phyloP scores from a whole-genome alignment of 2,329 filamentous ascomycete species.

The Parascedosporium putredinis region DNA sequence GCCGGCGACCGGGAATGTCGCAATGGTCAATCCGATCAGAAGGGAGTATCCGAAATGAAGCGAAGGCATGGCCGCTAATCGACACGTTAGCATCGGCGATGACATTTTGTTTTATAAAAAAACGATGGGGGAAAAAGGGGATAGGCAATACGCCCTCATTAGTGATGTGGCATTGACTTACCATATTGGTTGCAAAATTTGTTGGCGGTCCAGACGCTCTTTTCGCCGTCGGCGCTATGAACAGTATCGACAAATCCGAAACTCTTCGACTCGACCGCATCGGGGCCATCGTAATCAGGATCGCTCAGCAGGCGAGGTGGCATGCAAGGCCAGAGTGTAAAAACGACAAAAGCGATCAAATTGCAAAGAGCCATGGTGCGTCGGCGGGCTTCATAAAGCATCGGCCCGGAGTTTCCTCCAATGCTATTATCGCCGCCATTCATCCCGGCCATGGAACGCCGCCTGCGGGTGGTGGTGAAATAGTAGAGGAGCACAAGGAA shows the following conservation, averaged over 20 bases:
- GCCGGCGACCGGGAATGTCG: constrained; percentile 50
- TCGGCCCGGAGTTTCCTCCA: constrained; percentile 24
- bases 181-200: constrained; percentile 68
- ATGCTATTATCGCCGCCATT: constrained; percentile 11
- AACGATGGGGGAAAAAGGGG: too few species aligned
- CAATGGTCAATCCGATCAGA: constrained; percentile 59
- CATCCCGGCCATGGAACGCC: constrained; percentile 20
- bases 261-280: constrained; percentile 48
- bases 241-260: constrained; percentile 54
- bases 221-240: constrained; percentile 36
- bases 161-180: constrained; percentile 20
- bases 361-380: constrained; percentile 54
- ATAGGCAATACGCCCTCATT: too few species aligned
- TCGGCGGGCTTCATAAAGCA: constrained; percentile 43
- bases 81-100: constrained; percentile 5
- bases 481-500: constrained; percentile 58
- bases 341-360: constrained; percentile 48
- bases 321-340: constrained; percentile 56
- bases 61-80: constrained; percentile 60
- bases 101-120: background rate
- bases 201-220: constrained; percentile 63
- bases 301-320: constrained; percentile 50
- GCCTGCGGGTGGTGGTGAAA: constrained; percentile 54
- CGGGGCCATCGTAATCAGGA: constrained; percentile 39
- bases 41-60: constrained; percentile 68